Evolutionary conservation across 163 green algal species (phyloP).

Genomic region (Chlamydomonas reinhardtii): DNA sequence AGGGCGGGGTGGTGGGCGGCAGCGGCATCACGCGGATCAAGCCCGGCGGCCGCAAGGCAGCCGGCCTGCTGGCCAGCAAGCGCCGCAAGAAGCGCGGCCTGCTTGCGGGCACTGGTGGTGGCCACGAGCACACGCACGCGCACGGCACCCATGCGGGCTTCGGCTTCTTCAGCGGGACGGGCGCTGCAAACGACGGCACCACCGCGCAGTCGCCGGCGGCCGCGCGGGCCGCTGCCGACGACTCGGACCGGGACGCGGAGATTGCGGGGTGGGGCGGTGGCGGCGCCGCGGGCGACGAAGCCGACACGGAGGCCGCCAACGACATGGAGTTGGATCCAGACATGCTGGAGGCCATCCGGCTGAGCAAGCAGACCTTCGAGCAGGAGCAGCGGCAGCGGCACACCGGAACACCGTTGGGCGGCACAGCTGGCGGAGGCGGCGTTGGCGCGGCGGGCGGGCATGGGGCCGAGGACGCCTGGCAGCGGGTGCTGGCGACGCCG

Average conservation of each 20-base stretch:
- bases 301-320: neutral
- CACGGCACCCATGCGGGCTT: neutral
- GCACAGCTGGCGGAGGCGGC: neutral
- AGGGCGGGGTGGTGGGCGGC: too few species aligned
- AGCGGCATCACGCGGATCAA: too few species aligned
- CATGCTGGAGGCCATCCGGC: neutral
- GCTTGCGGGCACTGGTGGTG: neutral
- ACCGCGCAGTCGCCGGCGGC: conserved; percentile 4
- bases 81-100: too few species aligned
- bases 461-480: neutral
- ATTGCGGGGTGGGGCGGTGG: neutral
- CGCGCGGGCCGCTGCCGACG: neutral
- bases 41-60: too few species aligned
- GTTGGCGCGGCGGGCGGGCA: too few species aligned
- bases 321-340: neutral
- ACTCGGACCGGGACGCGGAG: neutral
- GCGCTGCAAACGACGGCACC: conserved; percentile 2
- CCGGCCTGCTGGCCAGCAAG: too few species aligned
- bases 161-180: neutral
- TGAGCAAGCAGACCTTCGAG: conserved; percentile 17
- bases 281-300: too few species aligned
- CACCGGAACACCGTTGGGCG: too few species aligned
- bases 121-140: neutral
- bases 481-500: neutral
- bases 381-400: conserved; percentile 9